Conservation (phyloP, 306 rosid species). For the Castanospermum australe region DNA sequence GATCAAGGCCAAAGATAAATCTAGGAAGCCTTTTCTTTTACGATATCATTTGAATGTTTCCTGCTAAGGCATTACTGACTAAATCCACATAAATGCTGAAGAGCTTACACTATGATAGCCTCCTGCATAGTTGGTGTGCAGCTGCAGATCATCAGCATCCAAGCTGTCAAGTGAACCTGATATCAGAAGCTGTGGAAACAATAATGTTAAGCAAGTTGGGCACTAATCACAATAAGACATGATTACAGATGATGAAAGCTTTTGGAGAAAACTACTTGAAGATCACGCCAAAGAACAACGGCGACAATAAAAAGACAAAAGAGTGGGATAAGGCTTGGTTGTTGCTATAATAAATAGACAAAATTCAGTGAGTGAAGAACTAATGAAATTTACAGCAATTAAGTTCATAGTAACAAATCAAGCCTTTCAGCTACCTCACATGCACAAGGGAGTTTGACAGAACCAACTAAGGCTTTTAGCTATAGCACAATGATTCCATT, state of each 20-base stretch:
- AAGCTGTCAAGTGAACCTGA: conserved; percentile 97
- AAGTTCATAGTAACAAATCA: background rate
- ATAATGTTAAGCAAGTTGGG: conserved; percentile 28
- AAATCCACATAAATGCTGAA: background rate
- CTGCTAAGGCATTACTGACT: background rate
- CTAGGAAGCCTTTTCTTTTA: background rate
- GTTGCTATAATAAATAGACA: too few species aligned
- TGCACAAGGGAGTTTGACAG: background rate
- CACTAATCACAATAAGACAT: background rate
- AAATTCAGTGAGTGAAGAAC: background rate
- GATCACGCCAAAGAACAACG: background rate
- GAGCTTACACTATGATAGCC: conserved; percentile 83
- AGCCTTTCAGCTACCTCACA: background rate
- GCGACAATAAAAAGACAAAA: too few species aligned
- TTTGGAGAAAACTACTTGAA: background rate
- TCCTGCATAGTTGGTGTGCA: conserved; percentile 78
- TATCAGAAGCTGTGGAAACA: conserved; percentile 78
- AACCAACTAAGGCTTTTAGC: background rate
- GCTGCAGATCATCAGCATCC: conserved; percentile 90
- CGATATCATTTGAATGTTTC: background rate
- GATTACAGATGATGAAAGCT: background rate
- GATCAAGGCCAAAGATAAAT: background rate
- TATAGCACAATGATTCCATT: background rate
- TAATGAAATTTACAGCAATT: conserved; percentile 8
- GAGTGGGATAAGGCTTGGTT: too few species aligned